Conservation (phyloP, 768 basidiomycete genomes). For the Candolleomyces eurysporus region DNA sequence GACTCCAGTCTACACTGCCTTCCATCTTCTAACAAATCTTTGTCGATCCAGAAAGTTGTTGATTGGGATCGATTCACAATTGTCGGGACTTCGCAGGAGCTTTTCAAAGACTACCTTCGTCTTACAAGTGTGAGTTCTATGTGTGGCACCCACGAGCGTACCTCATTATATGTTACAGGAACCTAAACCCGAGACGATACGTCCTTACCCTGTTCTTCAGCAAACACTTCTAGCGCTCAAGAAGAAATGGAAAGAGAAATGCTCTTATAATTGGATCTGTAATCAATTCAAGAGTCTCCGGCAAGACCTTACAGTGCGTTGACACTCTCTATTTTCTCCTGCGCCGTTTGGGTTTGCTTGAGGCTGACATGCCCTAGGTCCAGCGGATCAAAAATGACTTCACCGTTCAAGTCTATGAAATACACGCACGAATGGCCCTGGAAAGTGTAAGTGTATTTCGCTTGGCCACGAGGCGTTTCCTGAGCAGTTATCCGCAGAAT, state of each 20-base stretch:
- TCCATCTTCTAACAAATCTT: background rate
- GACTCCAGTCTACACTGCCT: background rate
- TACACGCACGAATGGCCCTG: constrained; percentile 95
- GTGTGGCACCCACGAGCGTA: background rate
- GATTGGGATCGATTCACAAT: constrained; percentile 97
- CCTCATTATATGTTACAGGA: constrained; percentile 50
- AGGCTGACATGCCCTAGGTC: constrained; percentile 52
- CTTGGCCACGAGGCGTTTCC: background rate
- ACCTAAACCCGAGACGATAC: constrained; percentile 91
- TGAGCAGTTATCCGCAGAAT: constrained; percentile 45
- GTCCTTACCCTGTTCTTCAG: constrained; percentile 81
- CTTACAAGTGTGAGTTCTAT: constrained; percentile 71
- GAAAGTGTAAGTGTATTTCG: constrained; percentile 22
- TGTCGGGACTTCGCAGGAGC: constrained; percentile 82
- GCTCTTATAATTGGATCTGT: constrained; percentile 85
- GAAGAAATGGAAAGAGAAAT: constrained; percentile 79
- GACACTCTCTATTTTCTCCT: background rate
- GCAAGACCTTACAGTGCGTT: constrained; percentile 93
- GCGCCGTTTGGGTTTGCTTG: background rate
- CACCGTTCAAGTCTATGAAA: constrained; percentile 96
- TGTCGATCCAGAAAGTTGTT: constrained; percentile 72
- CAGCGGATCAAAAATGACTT: constrained; percentile 99
- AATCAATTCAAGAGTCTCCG: constrained; percentile 97
- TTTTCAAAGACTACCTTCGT: constrained; percentile 96
- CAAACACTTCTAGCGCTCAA: constrained; percentile 87